A percentile compares a stretch with the other conserved stretches of the same genome.
Conservation (phyloP, 2,329 filamentous ascomycete species). For the Hysterium pulicare region DNA sequence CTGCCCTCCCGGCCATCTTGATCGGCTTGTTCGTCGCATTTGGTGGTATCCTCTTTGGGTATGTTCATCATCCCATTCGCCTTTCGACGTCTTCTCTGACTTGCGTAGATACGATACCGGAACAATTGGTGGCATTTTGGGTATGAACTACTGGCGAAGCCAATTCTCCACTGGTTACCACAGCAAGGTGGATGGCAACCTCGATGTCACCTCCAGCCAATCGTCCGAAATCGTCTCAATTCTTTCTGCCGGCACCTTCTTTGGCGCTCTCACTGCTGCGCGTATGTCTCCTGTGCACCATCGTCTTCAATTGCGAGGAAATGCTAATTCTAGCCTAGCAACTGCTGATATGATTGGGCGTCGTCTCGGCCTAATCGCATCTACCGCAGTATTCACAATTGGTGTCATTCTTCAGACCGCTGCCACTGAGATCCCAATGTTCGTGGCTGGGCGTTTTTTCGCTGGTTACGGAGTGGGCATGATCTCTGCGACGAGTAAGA, state of each 20-base stretch:
- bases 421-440: slow-evolving; percentile 34
- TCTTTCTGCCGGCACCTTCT: slow-evolving; percentile 74
- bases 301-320: neutral
- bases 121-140: slow-evolving; percentile 59
- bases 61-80: slow-evolving; percentile 8
- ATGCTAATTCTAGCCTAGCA: slow-evolving; percentile 23
- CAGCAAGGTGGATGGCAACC: slow-evolving; percentile 37
- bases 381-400: slow-evolving; percentile 35
- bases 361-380: slow-evolving; percentile 55
- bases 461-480: slow-evolving; percentile 42
- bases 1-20: slow-evolving; percentile 34
- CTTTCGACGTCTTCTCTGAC: slow-evolving; percentile 9
- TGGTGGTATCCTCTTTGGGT: slow-evolving; percentile 43
- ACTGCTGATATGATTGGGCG: slow-evolving; percentile 68
- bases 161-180: slow-evolving; percentile 52
- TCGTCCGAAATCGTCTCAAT: slow-evolving; percentile 76
- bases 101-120: slow-evolving; percentile 34
- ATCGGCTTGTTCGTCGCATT: slow-evolving; percentile 46
- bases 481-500: slow-evolving; percentile 33
- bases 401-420: slow-evolving; percentile 40
- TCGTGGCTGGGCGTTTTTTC: slow-evolving; percentile 42
- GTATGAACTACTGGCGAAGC: slow-evolving; percentile 64
- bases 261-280: slow-evolving; percentile 69
- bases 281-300: slow-evolving; percentile 31
- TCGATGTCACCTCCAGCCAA: slow-evolving; percentile 44